These are phyloP conservation scores for Holtermanniella nyarrowii DNA, from an alignment of 768 basidiomycete genomes.

Conservation along the genomic window DNA sequence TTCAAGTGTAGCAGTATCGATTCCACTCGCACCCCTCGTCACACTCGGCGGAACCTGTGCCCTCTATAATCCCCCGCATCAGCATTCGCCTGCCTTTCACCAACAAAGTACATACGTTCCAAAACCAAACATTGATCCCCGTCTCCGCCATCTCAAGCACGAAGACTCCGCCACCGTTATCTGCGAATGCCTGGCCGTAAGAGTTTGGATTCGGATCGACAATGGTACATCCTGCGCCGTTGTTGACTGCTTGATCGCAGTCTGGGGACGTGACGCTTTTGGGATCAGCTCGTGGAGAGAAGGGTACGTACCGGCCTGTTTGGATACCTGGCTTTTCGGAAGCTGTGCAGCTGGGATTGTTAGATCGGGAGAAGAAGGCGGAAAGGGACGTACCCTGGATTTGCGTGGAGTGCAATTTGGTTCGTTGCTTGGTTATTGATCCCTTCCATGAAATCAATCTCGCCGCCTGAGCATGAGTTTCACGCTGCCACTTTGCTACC, in stretches of 20 bases:
- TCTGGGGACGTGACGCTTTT: conserved; percentile 40
- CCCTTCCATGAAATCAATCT: conserved; percentile 74
- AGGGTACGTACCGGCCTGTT: conserved; percentile 11
- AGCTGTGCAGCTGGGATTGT: conserved; percentile 31
- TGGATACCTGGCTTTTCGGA: neutral
- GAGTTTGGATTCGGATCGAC: conserved; percentile 49
- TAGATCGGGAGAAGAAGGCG: conserved; percentile 45
- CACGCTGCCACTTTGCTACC: conserved; percentile 7
- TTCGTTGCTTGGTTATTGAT: conserved; percentile 59
- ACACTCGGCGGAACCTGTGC: conserved; percentile 11
- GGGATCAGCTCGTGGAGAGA: conserved; percentile 7
- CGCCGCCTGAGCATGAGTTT: conserved; percentile 29
- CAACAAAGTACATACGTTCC: conserved; percentile 42
- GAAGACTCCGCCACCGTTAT: conserved; percentile 60
- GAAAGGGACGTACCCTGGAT: conserved; percentile 40
- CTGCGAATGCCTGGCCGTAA: conserved; percentile 59
- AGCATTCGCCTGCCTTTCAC: neutral
- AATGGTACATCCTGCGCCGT: conserved; percentile 56
- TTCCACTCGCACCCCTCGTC: conserved; percentile 1
- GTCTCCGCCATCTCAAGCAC: conserved; percentile 60
- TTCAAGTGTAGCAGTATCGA: conserved; percentile 14
- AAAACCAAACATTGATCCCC: conserved; percentile 54
- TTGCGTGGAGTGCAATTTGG: conserved; percentile 66
- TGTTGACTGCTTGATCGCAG: conserved; percentile 45
- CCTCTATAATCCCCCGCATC: neutral